A percentile compares a stretch with the other conserved stretches of the same genome.
These are phyloP conservation scores for Hypsizygus marmoreus DNA, from an alignment of 768 basidiomycete genomes.

Conservation along the genomic window DNA sequence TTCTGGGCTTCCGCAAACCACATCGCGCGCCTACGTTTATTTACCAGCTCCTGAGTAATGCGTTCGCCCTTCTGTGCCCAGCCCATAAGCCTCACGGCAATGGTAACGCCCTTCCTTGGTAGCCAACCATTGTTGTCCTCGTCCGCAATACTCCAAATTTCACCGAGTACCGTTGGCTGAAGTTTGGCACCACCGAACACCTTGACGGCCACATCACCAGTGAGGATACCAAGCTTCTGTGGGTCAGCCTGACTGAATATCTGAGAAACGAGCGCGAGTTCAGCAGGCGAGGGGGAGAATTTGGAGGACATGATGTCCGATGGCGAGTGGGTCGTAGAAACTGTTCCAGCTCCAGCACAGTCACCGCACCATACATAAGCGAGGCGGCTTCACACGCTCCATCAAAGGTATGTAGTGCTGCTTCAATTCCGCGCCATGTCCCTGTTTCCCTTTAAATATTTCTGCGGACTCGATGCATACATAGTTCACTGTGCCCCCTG, in stretches of 20 bases:
- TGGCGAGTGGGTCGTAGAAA: conserved; percentile 10
- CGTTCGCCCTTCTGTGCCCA: conserved; percentile 88
- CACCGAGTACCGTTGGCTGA: conserved; percentile 74
- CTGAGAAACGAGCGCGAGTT: conserved; percentile 64
- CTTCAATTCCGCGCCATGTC: neutral
- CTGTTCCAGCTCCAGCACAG: conserved; percentile 2
- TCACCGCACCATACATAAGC: conserved; percentile 7
- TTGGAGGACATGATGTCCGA: conserved; percentile 42
- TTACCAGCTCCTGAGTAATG: conserved; percentile 59
- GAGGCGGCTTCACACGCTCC: conserved; percentile 19
- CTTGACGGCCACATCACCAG: conserved; percentile 88
- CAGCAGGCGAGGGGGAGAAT: conserved; percentile 49
- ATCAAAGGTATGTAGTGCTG: conserved; percentile 8
- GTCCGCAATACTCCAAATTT: conserved; percentile 94
- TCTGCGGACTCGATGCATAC: too few relatives aligned
- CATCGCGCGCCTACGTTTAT: conserved; percentile 61
- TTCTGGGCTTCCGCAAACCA: conserved; percentile 9
- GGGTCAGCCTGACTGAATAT: conserved; percentile 76
- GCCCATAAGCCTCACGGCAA: conserved; percentile 89
- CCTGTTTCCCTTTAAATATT: too few relatives aligned
- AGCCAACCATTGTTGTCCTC: conserved; percentile 93
- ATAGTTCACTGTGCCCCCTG: too few relatives aligned
- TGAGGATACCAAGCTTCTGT: conserved; percentile 80
- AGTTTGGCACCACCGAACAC: conserved; percentile 86
- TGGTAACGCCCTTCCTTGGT: conserved; percentile 82